phyloP scores from a whole-genome alignment of 2,329 filamentous ascomycete species.

The Teratosphaeria epicoccoides region DNA sequence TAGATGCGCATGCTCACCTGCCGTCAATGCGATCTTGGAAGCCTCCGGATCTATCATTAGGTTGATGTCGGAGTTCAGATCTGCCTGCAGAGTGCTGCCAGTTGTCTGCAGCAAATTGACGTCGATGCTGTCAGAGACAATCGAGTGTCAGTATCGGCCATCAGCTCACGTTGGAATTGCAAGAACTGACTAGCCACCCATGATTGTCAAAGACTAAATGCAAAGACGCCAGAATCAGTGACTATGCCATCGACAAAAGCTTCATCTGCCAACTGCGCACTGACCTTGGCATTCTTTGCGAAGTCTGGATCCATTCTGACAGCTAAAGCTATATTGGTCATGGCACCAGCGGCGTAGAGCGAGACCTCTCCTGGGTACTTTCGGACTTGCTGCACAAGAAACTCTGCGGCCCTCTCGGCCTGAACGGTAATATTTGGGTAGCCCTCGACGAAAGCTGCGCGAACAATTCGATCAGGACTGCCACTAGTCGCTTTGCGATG shows the following conservation, averaged over 20 bases:
- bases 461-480: constrained; percentile 32
- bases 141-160: not conserved
- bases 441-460: constrained; percentile 36
- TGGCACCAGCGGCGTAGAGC: constrained; percentile 37
- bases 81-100: constrained; percentile 16
- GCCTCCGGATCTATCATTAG: constrained; percentile 43
- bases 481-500: constrained; percentile 21
- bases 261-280: constrained; percentile 18
- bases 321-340: constrained; percentile 42
- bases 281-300: constrained; percentile 35
- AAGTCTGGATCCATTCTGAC: constrained; percentile 38
- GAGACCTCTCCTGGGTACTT: constrained; percentile 41
- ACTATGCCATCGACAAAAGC: not conserved
- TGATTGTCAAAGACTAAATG: constrained; percentile 27
- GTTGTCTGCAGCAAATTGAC: constrained; percentile 23
- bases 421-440: constrained; percentile 36
- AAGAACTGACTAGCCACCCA: constrained; percentile 35
- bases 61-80: constrained; percentile 34
- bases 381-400: constrained; percentile 37
- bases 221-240: not conserved
- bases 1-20: constrained; percentile 9
- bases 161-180: not conserved
- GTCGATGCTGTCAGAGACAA: constrained; percentile 26
- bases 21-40: constrained; percentile 39
- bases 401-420: constrained; percentile 32